Base-by-base conservation (phyloP, 2,329 filamentous ascomycete genomes). In the Penicillium oxalicum region DNA sequence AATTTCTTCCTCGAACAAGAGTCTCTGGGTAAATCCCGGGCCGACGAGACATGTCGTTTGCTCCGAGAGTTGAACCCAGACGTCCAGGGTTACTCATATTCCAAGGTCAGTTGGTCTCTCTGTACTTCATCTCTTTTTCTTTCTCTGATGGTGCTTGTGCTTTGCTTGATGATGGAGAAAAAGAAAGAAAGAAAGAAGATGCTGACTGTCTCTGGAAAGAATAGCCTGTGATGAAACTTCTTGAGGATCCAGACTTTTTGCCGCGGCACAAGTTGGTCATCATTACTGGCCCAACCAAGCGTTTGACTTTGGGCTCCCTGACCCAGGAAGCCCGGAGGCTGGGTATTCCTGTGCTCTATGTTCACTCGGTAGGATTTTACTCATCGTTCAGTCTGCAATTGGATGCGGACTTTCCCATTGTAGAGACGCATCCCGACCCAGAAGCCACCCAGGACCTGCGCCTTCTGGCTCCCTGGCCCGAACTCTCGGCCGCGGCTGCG, bases 1-100 rank as follows among this genome's bases (percentile, higher is more conserved):
- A 98, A 98, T 71, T 98, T 98, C 77, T 98, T 98, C 63, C 76
- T 98, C 0, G 88, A 95, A 52, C 83, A 93, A 59, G 74, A 77
- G 42, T 86, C 83, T 55, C 67, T 95, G 34, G 91, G 90, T 45
- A 84, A 83, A 61, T 83, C 83, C 26, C 83, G 93, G 57, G 88
- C 91, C 1, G 80, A 89, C 65, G 84, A 87, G 64, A 87, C 86
- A 47, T 84, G 85, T 49, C 83, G 84, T 53, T 76, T 91, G 47
- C 76, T 98, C 38, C 77, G 83, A 53, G 94, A 98, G 69, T 76
- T 98, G 52, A 98, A 98, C 63, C 90, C 91, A 2, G 93, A 97
- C 62, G 93, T 96, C 1, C 71, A 87, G 50, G 91, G 91, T 5
- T 77, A 84, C 61, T 91, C 82, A 51, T 74, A 80, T 58, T 72